Percentiles rank a stretch among this genome's conserved stretches.
Evolutionary conservation across 2,329 filamentous ascomycete species (phyloP).

Genomic region (Ustilaginoidea virens): DNA sequence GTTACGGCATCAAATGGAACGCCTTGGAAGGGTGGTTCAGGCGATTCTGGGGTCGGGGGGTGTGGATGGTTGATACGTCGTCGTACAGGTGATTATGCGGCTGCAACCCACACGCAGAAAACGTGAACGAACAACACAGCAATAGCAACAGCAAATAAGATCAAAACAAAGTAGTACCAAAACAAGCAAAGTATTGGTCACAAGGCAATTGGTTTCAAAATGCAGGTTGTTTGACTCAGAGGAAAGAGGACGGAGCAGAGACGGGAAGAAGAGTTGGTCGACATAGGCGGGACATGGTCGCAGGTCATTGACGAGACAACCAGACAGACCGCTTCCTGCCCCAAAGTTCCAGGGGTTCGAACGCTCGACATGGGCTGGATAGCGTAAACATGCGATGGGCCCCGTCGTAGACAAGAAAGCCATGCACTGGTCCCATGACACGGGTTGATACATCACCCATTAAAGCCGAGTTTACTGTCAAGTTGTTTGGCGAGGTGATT

Average conservation of each 20-base stretch:
- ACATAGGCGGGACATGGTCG: slow-evolving; percentile 15
- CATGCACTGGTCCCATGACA: slow-evolving; percentile 2
- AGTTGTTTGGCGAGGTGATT: too few species aligned
- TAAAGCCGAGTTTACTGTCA: too few species aligned
- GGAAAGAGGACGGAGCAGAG: neutral
- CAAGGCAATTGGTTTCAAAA: slow-evolving; percentile 4
- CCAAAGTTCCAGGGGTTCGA: too few species aligned
- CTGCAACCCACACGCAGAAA: slow-evolving; percentile 3
- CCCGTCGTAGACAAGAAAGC: slow-evolving; percentile 4
- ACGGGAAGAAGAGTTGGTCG: too few species aligned
- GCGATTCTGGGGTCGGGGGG: slow-evolving; percentile 5
- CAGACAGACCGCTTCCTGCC: slow-evolving; percentile 7
- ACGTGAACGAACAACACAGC: slow-evolving; percentile 1
- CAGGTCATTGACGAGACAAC: slow-evolving; percentile 13
- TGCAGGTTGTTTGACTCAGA: neutral
- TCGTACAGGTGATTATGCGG: slow-evolving; percentile 4
- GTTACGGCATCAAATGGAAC: slow-evolving; percentile 5
- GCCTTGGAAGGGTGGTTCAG: slow-evolving; percentile 2
- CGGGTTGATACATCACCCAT: too few species aligned
- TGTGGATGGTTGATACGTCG: slow-evolving; percentile 4
- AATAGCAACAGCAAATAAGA: slow-evolving; percentile 3
- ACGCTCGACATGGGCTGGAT: slow-evolving; percentile 3
- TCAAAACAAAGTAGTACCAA: slow-evolving; percentile 1
- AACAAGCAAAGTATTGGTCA: neutral
- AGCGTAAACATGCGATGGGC: slow-evolving; percentile 1